These are phyloP conservation scores for Solanum piurae DNA, from an alignment of 257 asterid species.

Conservation along the genomic window DNA sequence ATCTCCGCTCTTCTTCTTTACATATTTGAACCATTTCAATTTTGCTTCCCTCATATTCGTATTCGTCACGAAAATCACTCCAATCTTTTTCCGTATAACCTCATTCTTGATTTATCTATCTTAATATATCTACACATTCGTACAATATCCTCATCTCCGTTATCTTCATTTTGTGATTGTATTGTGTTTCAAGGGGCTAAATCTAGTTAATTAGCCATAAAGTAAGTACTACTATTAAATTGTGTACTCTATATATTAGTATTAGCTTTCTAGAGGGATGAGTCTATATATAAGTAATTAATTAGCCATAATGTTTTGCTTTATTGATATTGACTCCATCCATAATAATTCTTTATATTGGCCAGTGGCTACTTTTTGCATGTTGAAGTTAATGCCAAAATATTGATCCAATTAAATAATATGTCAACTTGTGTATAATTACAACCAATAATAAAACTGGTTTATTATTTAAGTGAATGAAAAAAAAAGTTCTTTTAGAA, in stretches of 20 bases:
- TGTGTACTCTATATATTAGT: not conserved
- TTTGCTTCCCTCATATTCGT: not conserved
- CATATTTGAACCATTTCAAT: not conserved
- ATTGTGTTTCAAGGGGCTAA: not conserved
- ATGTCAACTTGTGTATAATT: not conserved
- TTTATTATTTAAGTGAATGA: not conserved
- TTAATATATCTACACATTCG: not conserved
- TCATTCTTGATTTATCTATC: not conserved
- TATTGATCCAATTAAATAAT: not conserved
- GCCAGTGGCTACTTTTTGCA: not conserved
- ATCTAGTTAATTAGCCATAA: not conserved
- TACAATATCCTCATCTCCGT: fast-evolving
- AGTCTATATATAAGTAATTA: not conserved
- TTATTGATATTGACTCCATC: not conserved
- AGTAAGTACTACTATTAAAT: not conserved
- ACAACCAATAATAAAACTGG: not conserved
- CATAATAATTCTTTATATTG: not conserved
- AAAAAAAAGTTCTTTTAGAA: not conserved
- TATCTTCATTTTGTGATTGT: not conserved
- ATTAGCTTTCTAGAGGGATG: not conserved
- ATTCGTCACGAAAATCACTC: not conserved
- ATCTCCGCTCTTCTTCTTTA: not conserved
- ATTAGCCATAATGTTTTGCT: not conserved
- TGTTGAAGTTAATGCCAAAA: not conserved
- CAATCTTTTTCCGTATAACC: not conserved